Conservation (phyloP, 306 rosid species). For the Cyamopsis tetragonoloba region DNA sequence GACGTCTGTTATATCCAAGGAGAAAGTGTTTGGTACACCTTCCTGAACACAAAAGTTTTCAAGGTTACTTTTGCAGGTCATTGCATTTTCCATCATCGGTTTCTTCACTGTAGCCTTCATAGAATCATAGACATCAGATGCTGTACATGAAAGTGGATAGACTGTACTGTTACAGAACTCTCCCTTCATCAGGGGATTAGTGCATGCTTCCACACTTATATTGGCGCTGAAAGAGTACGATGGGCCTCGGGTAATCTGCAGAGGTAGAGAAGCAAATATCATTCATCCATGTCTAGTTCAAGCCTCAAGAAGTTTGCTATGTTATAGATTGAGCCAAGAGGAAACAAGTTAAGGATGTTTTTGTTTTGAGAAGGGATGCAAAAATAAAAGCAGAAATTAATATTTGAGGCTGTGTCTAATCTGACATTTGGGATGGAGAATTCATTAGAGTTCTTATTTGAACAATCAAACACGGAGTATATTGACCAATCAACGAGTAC, state of each 20-base stretch:
- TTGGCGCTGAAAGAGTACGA: conserved; percentile 71
- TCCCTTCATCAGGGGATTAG: conserved; percentile 62
- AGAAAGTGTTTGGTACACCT: conserved; percentile 47
- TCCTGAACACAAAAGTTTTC: conserved; percentile 54
- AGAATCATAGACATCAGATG: conserved; percentile 36
- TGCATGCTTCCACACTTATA: conserved; percentile 80
- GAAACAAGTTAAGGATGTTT: neutral
- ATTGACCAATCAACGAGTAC: neutral
- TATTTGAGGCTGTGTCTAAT: neutral
- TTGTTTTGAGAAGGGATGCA: neutral
- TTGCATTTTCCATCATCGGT: conserved; percentile 33
- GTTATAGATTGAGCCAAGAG: neutral
- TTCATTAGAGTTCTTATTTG: neutral
- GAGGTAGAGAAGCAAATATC: conserved; percentile 5
- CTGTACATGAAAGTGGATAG: conserved; percentile 64
- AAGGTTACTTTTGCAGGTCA: conserved; percentile 60
- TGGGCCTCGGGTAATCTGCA: conserved; percentile 75
- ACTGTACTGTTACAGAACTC: conserved; percentile 78
- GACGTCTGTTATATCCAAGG: conserved; percentile 58
- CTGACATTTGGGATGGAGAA: neutral
- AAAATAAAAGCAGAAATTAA: neutral
- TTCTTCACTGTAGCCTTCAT: conserved; percentile 28
- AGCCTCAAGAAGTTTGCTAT: neutral
- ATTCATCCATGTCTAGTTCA: neutral
- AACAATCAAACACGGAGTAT: neutral